Evolutionary conservation across 106 monocot genomes (phyloP), one percentile per base, ranked within the genome.

Genomic region (Dendrobium nobile): DNA sequence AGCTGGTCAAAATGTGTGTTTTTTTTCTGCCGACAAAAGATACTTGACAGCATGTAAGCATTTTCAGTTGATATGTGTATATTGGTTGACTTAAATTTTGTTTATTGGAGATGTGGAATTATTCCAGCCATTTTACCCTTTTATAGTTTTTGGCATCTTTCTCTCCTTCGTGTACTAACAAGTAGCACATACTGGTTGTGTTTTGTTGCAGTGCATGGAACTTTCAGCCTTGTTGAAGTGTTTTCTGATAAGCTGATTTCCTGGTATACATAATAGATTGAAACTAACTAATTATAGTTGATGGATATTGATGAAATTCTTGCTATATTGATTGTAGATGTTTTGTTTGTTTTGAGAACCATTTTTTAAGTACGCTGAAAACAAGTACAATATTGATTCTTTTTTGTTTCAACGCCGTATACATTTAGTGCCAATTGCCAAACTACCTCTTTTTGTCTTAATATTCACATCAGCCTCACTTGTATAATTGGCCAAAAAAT

Each of bases 201-300:
- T 76, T 44, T 40, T 42, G 37, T 77, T 85, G 51, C 83, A 88
- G 88, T 78, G 4, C 85, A 85, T 85, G 88, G 88, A 88, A 77
- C 88, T 48, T 88, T 88, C 79, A 85, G 72, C 59, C 78, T 88
- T 55, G 85, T 77, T 47, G 88, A 88, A 79, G n/a, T 85, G 20
- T 83, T 88, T 37, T 85, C 88, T 55, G 88, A 88, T 75, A 85
- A 88, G 75, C 72, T 88, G 78, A 73, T 88, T 56, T 83, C 78
- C 55, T 85, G 88, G 88, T 88, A 83, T 67, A 26, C 13, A 11
- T 75, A 72, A 54, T 47, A 6, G 11, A 13, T 31, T n/a, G 61
- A 61, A 61, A 5, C 5, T 44, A 16, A 6, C 5, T 42, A 37
- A 40, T 79, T 44, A 16, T 59, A 9, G 16, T 47, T 74, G 20